Percentiles rank a stretch among this genome's conserved stretches.
phyloP scores from a whole-genome alignment of 768 basidiomycete species.

The Rhizopogon vinicolor region DNA sequence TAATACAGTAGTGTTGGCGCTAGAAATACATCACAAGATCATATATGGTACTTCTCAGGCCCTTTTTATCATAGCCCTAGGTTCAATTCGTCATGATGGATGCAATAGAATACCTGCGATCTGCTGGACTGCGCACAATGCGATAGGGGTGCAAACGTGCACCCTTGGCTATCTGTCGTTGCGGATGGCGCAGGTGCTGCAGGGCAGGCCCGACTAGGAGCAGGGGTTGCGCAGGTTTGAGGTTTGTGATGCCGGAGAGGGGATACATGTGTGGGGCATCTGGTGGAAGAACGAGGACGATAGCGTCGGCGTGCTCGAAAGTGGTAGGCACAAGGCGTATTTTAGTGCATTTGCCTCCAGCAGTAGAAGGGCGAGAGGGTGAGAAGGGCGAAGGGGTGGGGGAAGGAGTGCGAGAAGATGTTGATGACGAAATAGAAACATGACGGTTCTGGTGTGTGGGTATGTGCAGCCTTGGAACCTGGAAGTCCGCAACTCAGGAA shows the following conservation, averaged over 20 bases:
- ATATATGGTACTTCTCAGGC: background rate
- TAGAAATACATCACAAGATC: constrained; percentile 14
- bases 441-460: constrained; percentile 21
- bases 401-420: constrained; percentile 35
- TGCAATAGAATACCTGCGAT: constrained; percentile 6
- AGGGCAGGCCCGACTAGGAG: constrained; percentile 49
- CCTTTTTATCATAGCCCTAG: background rate
- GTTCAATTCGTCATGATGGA: background rate
- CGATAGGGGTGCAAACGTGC: constrained; percentile 56
- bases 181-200: constrained; percentile 39
- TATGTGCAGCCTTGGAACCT: background rate
- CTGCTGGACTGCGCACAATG: constrained; percentile 24
- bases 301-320: constrained; percentile 50
- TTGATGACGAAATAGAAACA: constrained; percentile 34
- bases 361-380: constrained; percentile 3
- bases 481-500: background rate
- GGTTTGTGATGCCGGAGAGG: constrained; percentile 3
- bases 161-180: constrained; percentile 37
- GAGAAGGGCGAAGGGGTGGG: constrained; percentile 27
- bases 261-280: constrained; percentile 15
- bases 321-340: constrained; percentile 44
- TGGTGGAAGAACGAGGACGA: constrained; percentile 40
- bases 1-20: constrained; percentile 7
- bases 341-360: constrained; percentile 15
- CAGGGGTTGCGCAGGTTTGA: constrained; percentile 21